Conservation (phyloP, 2,329 filamentous ascomycete genomes). For the Lecanicillium sp. region DNA sequence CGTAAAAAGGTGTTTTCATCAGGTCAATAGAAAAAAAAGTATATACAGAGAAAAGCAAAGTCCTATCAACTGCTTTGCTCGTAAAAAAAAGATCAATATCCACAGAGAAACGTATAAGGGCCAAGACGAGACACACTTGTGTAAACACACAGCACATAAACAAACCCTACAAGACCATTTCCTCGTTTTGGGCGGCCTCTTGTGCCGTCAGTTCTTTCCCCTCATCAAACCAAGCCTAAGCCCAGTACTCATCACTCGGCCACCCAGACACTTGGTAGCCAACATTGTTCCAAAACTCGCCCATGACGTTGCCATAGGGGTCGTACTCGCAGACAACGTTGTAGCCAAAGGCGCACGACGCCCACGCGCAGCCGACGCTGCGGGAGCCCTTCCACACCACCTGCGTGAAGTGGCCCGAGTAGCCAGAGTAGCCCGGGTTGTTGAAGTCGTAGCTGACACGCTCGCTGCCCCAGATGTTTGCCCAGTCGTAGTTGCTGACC, state of each 20-base stretch:
- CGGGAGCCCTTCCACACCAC: slow-evolving; percentile 61
- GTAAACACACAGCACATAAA: no score
- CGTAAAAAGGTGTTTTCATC: no score
- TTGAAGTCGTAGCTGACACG: slow-evolving; percentile 50
- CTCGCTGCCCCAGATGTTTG: slow-evolving; percentile 28
- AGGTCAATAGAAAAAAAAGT: no score
- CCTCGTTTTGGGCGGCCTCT: no score
- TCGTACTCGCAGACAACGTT: slow-evolving; percentile 6
- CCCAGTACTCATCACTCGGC: background rate
- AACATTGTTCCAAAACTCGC: slow-evolving; percentile 6
- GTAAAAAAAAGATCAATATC: no score
- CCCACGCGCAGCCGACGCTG: slow-evolving; percentile 45
- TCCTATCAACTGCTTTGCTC: no score
- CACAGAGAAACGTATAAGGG: no score
- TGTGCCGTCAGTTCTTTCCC: background rate
- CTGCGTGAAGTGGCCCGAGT: slow-evolving; percentile 66
- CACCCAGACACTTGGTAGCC: slow-evolving; percentile 3
- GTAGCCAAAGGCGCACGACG: slow-evolving; percentile 9
- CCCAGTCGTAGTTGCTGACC: background rate
- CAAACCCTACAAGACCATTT: no score
- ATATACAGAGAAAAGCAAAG: no score
- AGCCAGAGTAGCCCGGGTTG: slow-evolving; percentile 45
- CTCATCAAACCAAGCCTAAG: background rate
- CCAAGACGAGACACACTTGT: no score
- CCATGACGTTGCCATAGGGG: slow-evolving; percentile 4